Percentiles rank a stretch among this genome's conserved stretches.
phyloP scores from a whole-genome alignment of 1,284 basidiomycete species.

The Papiliotrema terrestris region DNA sequence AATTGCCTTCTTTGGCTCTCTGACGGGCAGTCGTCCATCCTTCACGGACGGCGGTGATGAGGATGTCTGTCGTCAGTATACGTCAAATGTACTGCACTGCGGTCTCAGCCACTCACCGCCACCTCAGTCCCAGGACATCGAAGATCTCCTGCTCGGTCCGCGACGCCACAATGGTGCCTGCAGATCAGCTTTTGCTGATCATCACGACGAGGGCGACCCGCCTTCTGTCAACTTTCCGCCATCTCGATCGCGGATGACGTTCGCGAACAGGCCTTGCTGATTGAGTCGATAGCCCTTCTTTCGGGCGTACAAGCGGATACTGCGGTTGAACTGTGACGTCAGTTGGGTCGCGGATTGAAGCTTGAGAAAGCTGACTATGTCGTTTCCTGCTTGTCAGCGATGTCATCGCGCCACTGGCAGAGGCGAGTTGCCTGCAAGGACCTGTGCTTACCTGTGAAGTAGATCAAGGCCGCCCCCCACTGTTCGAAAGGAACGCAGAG shows the following conservation, averaged over 20 bases:
- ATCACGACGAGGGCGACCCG: constrained; percentile 35
- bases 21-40: background rate
- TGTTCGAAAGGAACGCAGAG: constrained; percentile 71
- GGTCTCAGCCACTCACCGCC: constrained; percentile 28
- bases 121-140: constrained; percentile 56
- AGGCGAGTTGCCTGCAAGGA: too few relatives aligned
- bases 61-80: constrained; percentile 19
- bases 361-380: constrained; percentile 7
- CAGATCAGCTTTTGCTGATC: background rate
- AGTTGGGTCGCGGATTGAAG: background rate
- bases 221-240: constrained; percentile 64
- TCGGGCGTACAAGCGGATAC: constrained; percentile 76
- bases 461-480: constrained; percentile 77
- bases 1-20: too few relatives aligned
- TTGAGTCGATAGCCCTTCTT: constrained; percentile 79
- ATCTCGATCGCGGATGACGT: constrained; percentile 67
- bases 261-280: constrained; percentile 70
- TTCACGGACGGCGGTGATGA: constrained; percentile 30
- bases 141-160: constrained; percentile 83
- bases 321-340: constrained; percentile 72
- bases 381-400: constrained; percentile 6
- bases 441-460: constrained; percentile 77
- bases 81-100: too few relatives aligned
- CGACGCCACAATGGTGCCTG: constrained; percentile 72
- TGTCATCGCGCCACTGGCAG: too few relatives aligned